Evolutionary conservation across 768 basidiomycete genomes (phyloP).

Genomic region (Rubroboletus pulcherrimus): DNA sequence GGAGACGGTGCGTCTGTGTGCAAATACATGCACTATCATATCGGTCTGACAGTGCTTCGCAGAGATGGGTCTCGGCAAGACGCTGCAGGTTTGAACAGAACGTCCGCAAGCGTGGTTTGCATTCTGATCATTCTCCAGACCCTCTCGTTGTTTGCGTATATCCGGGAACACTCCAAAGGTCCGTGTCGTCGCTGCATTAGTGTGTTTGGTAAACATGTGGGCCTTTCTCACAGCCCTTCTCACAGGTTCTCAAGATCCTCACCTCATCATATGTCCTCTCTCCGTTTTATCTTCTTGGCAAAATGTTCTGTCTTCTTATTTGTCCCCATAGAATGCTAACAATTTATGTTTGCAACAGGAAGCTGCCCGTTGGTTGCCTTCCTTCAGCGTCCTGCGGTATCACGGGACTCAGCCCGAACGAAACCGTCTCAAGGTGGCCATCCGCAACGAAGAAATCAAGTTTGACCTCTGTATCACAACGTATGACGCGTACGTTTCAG

Average conservation of each 20-base stretch:
- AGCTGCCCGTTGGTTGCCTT: conserved; percentile 51
- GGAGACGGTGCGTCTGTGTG: conserved; percentile 52
- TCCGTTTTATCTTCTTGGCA: conserved; percentile 63
- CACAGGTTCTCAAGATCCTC: conserved; percentile 48
- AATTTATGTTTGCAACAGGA: conserved; percentile 34
- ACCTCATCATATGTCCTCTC: conserved; percentile 71
- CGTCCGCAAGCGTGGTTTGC: neutral
- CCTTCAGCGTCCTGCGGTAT: conserved; percentile 52
- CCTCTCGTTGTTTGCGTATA: conserved; percentile 62
- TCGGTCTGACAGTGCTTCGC: neutral
- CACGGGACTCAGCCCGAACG: conserved; percentile 57
- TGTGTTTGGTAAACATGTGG: neutral
- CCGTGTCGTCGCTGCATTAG: neutral
- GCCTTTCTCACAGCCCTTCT: neutral
- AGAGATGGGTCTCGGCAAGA: conserved; percentile 66
- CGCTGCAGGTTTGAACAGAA: conserved; percentile 44
- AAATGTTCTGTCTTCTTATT: conserved; percentile 32
- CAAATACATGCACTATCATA: neutral
- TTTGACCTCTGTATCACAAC: conserved; percentile 62
- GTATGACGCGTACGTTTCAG: conserved; percentile 59
- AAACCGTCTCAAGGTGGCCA: conserved; percentile 45
- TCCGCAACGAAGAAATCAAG: conserved; percentile 34
- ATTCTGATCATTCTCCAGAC: conserved; percentile 34
- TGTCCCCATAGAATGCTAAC: neutral
- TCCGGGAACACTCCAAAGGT: conserved; percentile 52